These are phyloP conservation scores for Phellinidium pouzarii DNA, from an alignment of 1,284 basidiomycete genomes.

Conservation along the genomic window DNA sequence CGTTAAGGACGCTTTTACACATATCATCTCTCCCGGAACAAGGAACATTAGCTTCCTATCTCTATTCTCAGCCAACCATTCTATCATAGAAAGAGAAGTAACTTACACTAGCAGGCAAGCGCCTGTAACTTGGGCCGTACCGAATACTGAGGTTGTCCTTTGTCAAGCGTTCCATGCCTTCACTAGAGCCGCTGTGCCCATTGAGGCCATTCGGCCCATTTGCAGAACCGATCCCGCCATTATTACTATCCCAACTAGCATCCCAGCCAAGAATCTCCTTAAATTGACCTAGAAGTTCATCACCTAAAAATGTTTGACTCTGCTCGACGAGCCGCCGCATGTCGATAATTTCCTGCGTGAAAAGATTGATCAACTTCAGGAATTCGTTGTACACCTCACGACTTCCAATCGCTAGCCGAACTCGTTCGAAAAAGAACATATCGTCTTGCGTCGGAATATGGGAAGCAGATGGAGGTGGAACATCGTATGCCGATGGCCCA, in stretches of 20 bases:
- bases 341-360: constrained; percentile 92
- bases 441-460: constrained; percentile 54
- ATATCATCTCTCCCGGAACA: constrained; percentile 96
- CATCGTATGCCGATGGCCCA: constrained; percentile 27
- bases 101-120: constrained; percentile 71
- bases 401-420: constrained; percentile 84
- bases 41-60: constrained; percentile 78
- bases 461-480: constrained; percentile 27
- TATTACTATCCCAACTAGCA: constrained; percentile 56
- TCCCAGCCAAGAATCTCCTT: constrained; percentile 91
- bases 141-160: constrained; percentile 52
- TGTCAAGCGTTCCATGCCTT: constrained; percentile 44
- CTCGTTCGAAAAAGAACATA: constrained; percentile 88
- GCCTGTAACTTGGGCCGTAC: constrained; percentile 84
- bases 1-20: constrained; percentile 94
- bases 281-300: constrained; percentile 80
- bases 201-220: constrained; percentile 37
- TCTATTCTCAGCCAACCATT: constrained; percentile 10
- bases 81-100: background rate
- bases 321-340: constrained; percentile 73
- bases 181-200: constrained; percentile 26
- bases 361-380: constrained; percentile 91
- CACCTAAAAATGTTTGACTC: constrained; percentile 55
- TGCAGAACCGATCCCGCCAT: constrained; percentile 40
- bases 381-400: constrained; percentile 94